Evolutionary conservation across 176 grass and related monocot species (phyloP).

Genomic region (Sorghum bicolor): Sorghum_bicolor_NCBIv3 NC_012874.2:68967501-68968000

Average conservation of each 20-base stretch:
- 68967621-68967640: conserved; percentile 95
- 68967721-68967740: not conserved
- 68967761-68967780: not conserved
- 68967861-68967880: conserved; percentile 82
- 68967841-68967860: conserved; percentile 72
- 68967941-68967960: not conserved
- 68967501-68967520: conserved; percentile 24
- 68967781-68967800: conserved; percentile 50
- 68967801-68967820: conserved; percentile 86
- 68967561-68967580: conserved; percentile 83
- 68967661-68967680: not conserved
- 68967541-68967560: conserved; percentile 95
- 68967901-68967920: not conserved
- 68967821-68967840: conserved; percentile 82
- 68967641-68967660: conserved; percentile 91
- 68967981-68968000: not conserved
- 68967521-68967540: conserved; percentile 64
- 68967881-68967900: conserved; percentile 56
- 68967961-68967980: not conserved
- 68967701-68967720: not conserved
- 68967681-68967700: not conserved
- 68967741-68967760: not conserved
- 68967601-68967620: conserved; percentile 97
- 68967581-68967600: conserved; percentile 87
- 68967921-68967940: not conserved